These are phyloP conservation scores for Priceomyces carsonii DNA, from an alignment of 805 yeast species.

Conservation along the genomic window DNA sequence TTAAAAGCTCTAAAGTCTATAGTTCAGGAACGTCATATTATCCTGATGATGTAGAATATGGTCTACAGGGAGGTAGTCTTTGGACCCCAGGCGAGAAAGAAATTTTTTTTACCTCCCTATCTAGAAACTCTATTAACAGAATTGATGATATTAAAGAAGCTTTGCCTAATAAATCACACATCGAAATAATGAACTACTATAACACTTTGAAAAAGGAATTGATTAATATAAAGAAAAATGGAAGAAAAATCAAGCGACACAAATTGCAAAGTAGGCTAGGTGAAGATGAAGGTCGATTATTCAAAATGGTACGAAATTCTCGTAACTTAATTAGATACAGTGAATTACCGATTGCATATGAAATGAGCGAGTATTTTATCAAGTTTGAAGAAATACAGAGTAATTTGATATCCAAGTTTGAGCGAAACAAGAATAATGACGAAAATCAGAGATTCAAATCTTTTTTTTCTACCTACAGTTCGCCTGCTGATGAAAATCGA, in stretches of 20 bases:
- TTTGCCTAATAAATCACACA: slow-evolving; percentile 41
- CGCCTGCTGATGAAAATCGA: slow-evolving; percentile 15
- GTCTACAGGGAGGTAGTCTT: slow-evolving; percentile 24
- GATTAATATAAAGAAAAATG: slow-evolving; percentile 18
- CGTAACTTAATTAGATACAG: slow-evolving; percentile 32
- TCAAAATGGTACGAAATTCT: slow-evolving; percentile 2
- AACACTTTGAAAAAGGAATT: slow-evolving; percentile 32
- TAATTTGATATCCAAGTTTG: slow-evolving; percentile 19
- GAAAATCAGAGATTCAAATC: slow-evolving; percentile 12
- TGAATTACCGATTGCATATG: slow-evolving; percentile 54
- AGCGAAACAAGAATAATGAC: slow-evolving; percentile 15
- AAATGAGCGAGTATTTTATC: slow-evolving; percentile 46
- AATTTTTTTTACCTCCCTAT: slow-evolving; percentile 48
- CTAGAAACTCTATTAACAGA: slow-evolving; percentile 51
- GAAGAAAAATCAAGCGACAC: slow-evolving; percentile 6
- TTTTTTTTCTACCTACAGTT: slow-evolving; percentile 4
- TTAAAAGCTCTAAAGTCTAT: slow-evolving; percentile 13
- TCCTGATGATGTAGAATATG: slow-evolving; percentile 5
- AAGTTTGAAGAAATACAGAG: slow-evolving; percentile 46
- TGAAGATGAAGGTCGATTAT: not conserved
- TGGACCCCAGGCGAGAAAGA: slow-evolving; percentile 56
- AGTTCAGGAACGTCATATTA: slow-evolving; percentile 15
- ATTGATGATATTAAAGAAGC: slow-evolving; percentile 38
- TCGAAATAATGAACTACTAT: slow-evolving; percentile 50
- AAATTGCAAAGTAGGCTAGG: slow-evolving; percentile 2